Conservation (phyloP, 768 basidiomycete species). For the Tephrocybe rancida region DNA sequence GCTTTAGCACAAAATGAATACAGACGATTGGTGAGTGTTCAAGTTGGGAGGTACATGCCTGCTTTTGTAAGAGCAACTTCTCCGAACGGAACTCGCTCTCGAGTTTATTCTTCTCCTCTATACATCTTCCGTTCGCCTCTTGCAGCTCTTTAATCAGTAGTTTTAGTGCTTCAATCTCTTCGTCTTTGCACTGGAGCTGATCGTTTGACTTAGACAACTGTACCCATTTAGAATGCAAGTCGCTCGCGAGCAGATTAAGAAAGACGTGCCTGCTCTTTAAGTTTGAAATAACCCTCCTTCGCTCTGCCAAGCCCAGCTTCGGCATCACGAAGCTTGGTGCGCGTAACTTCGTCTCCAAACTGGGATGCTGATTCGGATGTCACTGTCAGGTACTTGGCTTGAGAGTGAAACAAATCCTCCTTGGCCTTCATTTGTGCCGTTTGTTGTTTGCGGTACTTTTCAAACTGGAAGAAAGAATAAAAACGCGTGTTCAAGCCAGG, state of each 20-base stretch:
- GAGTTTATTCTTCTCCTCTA: not conserved
- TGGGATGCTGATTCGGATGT: not conserved
- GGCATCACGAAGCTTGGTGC: conserved; percentile 23
- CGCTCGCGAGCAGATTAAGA: not conserved
- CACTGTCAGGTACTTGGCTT: not conserved
- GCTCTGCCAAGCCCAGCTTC: conserved; percentile 32
- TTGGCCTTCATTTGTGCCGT: not conserved
- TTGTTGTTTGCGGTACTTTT: not conserved
- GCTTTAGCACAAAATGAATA: not conserved
- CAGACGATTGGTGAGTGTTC: not conserved
- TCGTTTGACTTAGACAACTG: conserved; percentile 4
- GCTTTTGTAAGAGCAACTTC: not conserved
- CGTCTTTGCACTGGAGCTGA: not conserved
- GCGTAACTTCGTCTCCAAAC: not conserved
- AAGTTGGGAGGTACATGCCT: not conserved
- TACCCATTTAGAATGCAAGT: not conserved
- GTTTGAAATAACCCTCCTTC: conserved; percentile 27
- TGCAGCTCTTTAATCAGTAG: not conserved
- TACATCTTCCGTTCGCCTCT: not conserved
- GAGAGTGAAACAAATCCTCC: not conserved
- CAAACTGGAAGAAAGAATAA: conserved; percentile 3
- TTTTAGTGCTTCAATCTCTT: not conserved
- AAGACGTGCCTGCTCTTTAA: conserved; percentile 29
- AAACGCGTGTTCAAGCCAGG: not conserved
- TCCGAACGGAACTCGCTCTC: not conserved